Base-by-base conservation (phyloP, 2,329 filamentous ascomycete species). In the Knufia petricola region DNA sequence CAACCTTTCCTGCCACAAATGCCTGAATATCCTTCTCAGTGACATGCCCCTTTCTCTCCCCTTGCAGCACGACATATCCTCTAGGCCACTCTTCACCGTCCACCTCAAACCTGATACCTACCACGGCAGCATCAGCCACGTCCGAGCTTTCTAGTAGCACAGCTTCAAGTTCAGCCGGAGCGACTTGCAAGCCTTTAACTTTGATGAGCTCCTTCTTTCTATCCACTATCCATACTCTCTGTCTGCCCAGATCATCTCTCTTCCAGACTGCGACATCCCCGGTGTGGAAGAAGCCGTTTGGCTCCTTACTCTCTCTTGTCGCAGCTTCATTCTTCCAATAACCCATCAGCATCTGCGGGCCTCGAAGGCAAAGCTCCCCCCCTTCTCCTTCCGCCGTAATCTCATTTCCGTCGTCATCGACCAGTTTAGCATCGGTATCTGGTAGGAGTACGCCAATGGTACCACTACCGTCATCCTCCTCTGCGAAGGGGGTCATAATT, bases 231-330 rank as follows among this genome's bases (percentile, higher is more conserved):
- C 87, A 82, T 41, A 94, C 64, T 59, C 94, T 88, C 64, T 48
- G 39, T 26, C 41, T 8, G 13, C 46, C 46, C 24, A 8, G 15
- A 6, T 17, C 21, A 47, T 95, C 85, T 55, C 81, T 68, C 3
- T 75, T 74, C 10, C 90, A 69, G 3, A 90, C 69, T 0, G 83
- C 87, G 62, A 92, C 85, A 58, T 95, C 88, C 3, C 89, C 89
- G 0, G 88, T 95, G 36, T 76, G 77, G 73, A 94, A 79, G 79
- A 86, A 90, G 10, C 74, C 73, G 55, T 88, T 81, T 1, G 81
- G 72, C n/a, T 47, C 78, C 75, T 0, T 76, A 75, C 87, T 90
- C 61, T 0, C 76, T 78, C 46, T 75, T 71, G 59, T 78, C 1
- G 75, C 75, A 30, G 66, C 60, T 0, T 65, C 55, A 41, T 77